Conservation (phyloP, 192 early-diverging fungal genomes). For the Entomortierella chlamydospora region DNA sequence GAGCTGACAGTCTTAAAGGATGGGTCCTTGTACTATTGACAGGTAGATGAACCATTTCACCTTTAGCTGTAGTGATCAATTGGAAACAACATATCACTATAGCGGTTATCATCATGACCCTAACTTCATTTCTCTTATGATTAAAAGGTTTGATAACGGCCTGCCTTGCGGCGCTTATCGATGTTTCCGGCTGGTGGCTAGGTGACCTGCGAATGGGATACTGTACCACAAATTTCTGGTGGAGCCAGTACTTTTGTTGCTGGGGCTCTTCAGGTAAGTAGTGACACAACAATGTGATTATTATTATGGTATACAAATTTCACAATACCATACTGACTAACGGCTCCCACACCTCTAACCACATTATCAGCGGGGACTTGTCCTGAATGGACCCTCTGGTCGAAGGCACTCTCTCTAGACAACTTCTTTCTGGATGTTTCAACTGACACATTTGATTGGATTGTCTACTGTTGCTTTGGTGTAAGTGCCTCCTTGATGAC, state of each 20-base stretch:
- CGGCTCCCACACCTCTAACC: background rate
- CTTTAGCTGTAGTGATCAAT: background rate
- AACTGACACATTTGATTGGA: slow-evolving; percentile 54
- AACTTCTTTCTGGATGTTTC: slow-evolving; percentile 28
- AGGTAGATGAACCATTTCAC: slow-evolving; percentile 4
- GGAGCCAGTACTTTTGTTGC: slow-evolving; percentile 87
- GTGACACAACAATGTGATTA: background rate
- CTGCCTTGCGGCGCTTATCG: slow-evolving; percentile 75
- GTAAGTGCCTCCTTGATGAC: too few relatives aligned
- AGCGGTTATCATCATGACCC: background rate
- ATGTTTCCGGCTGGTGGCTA: slow-evolving; percentile 83
- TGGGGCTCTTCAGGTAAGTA: slow-evolving; percentile 61
- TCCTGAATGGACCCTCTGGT: slow-evolving; percentile 55
- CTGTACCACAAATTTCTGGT: slow-evolving; percentile 79
- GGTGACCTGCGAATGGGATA: slow-evolving; percentile 86
- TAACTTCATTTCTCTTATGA: background rate
- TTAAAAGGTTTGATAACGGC: slow-evolving; percentile 62
- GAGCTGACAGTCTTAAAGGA: slow-evolving; percentile 81
- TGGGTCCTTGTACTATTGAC: slow-evolving; percentile 88
- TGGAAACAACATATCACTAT: background rate
- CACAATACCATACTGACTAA: background rate
- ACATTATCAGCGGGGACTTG: slow-evolving; percentile 27
- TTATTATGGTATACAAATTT: background rate
- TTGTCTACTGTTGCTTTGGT: slow-evolving; percentile 53
- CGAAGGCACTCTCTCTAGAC: slow-evolving; percentile 24